These are phyloP conservation scores for Anthoceros angustus DNA, from an alignment of 225 moss, liverwort and hornwort species.

Conservation along the genomic window DNA sequence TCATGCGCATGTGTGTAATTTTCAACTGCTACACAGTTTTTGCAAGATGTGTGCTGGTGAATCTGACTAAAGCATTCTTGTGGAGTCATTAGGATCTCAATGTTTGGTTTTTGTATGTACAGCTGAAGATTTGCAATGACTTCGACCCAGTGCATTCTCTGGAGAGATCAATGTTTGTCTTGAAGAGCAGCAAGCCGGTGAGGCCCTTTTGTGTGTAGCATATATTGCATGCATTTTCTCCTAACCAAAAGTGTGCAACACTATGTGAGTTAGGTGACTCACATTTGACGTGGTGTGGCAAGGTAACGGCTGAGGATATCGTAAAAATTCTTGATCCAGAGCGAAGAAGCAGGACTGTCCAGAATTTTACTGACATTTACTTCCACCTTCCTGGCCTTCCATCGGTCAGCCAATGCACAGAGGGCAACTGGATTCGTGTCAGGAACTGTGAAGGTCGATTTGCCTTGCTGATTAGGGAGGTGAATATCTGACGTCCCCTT, in stretches of 20 bases:
- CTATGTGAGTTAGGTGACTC: neutral
- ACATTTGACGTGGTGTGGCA: slow-evolving; percentile 5
- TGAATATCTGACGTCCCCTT: slow-evolving; percentile 7
- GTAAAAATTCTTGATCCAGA: slow-evolving; percentile 43
- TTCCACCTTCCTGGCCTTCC: slow-evolving; percentile 70
- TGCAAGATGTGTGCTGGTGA: neutral
- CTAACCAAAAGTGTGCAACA: neutral
- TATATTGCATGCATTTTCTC: neutral
- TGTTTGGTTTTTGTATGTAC: slow-evolving; percentile 13
- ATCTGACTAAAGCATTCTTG: neutral
- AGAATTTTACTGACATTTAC: slow-evolving; percentile 74
- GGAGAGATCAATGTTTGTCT: slow-evolving; percentile 76
- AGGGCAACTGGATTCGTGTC: slow-evolving; percentile 77
- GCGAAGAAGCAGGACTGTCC: slow-evolving; percentile 57
- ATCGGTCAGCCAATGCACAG: slow-evolving; percentile 53
- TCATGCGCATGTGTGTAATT: slow-evolving; percentile 53
- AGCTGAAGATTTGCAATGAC: slow-evolving; percentile 73
- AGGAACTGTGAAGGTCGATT: slow-evolving; percentile 79
- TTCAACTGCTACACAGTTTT: neutral
- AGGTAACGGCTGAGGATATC: slow-evolving; percentile 59
- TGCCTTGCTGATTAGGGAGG: slow-evolving; percentile 77
- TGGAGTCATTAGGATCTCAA: slow-evolving; percentile 6
- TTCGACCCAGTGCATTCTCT: slow-evolving; percentile 81
- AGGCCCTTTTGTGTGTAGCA: neutral
- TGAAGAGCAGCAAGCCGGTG: slow-evolving; percentile 81